phyloP scores from a whole-genome alignment of 768 basidiomycete species.

The Suillus clintonianus region DNA sequence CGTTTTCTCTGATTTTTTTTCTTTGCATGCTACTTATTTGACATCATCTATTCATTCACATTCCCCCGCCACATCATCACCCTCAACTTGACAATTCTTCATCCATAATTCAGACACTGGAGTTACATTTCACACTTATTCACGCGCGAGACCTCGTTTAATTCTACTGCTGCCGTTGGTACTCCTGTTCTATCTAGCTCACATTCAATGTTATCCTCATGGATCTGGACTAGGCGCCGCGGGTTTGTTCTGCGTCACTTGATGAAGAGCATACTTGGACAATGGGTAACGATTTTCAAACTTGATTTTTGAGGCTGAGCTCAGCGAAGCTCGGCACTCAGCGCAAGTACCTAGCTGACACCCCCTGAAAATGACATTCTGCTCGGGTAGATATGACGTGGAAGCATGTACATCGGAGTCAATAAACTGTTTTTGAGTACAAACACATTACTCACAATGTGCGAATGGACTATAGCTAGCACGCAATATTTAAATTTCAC shows the following conservation, averaged over 20 bases:
- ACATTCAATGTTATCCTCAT: not conserved
- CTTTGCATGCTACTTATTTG: slow-evolving; percentile 34
- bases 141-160: slow-evolving; percentile 15
- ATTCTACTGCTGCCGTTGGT: slow-evolving; percentile 10
- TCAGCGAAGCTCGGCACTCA: not conserved
- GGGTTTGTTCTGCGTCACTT: not conserved
- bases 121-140: slow-evolving; percentile 3
- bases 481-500: not conserved
- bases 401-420: not conserved
- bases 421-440: not conserved
- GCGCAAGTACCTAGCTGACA: not conserved
- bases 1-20: slow-evolving; percentile 16
- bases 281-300: not conserved
- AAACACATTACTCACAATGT: not conserved
- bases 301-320: no score
- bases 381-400: not conserved
- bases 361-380: not conserved
- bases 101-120: slow-evolving; percentile 1
- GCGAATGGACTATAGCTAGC: not conserved
- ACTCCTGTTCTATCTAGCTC: slow-evolving; percentile 11
- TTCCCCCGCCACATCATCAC: not conserved
- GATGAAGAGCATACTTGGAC: not conserved
- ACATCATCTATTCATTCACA: slow-evolving; percentile 25
- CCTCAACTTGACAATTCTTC: not conserved
- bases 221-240: not conserved